Base-by-base conservation (phyloP, 2,329 filamentous ascomycete genomes). In the Claviceps paspali region DNA sequence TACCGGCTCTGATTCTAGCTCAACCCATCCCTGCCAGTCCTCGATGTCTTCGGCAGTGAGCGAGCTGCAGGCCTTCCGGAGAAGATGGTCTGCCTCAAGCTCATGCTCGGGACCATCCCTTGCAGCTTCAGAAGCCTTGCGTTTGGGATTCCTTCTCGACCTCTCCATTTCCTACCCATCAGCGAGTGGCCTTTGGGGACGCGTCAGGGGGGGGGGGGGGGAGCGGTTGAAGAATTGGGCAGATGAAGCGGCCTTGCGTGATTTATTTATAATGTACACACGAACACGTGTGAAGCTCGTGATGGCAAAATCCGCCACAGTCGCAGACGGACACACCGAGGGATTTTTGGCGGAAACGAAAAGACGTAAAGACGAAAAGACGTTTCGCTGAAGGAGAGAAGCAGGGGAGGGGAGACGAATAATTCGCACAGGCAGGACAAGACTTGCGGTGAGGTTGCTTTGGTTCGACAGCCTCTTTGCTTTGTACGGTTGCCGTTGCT, bases 1-100 rank as follows among this genome's bases (percentile, higher is more conserved):
- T 58, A 85, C 84, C 6, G 87, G 87, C 43, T 95, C 86, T 6
- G 85, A 93, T 57, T 94, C 86, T 35, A 96, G 69, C 51, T 95
- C 86, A 40, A 79, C 71, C 76, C 81, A 88, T 18, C 80, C 79
- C 35, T 73, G 65, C 75, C 79, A 86, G 22, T 67, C 64, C 19
- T 67, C 56, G 18, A 69, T 65, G 47, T 82, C 75, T 22, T 67
- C 56, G 5, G 56, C 49, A 3, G 58, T 60, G 39, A 73, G 61
- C 9, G 65, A 65, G 27, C 57, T 58, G 39, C 75, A 54, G 1
- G 65, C 54, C 29, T 64, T 58, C 7, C 62, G 55, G 21, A 71
- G 56, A 2, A 69, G 52, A n/a, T 64, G 52, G 4, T 29, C 24
- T 15, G 29, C 17, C 8, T 37, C 22, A 14, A 4, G 3, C 6